These are phyloP conservation scores for Magnolia sinica DNA, from an alignment of 164 flowering plant species.

Conservation along the genomic window DNA sequence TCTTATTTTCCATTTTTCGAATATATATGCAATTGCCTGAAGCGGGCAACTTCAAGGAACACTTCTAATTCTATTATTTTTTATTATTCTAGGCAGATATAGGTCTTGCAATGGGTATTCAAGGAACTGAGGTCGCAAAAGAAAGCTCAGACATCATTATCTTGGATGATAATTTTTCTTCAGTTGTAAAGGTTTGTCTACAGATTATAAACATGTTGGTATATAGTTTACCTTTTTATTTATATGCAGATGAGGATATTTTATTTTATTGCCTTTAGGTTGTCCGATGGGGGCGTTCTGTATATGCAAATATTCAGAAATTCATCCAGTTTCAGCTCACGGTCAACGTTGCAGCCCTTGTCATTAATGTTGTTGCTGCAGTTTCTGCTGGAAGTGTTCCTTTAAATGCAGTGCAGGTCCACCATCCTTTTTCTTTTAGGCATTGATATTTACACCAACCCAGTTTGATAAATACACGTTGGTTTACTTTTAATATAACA, in stretches of 20 bases:
- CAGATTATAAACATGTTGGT: not conserved
- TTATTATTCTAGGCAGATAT: slow-evolving; percentile 70
- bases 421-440: not conserved
- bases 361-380: slow-evolving; percentile 88
- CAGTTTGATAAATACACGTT: not conserved
- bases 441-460: too few species aligned
- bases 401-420: slow-evolving; percentile 89
- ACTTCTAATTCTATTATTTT: not conserved
- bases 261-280: slow-evolving; percentile 43
- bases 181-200: slow-evolving; percentile 82
- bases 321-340: slow-evolving; percentile 97
- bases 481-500: too few species aligned
- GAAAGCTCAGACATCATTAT: slow-evolving; percentile 96
- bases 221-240: not conserved
- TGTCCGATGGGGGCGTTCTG: slow-evolving; percentile 97
- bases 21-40: not conserved
- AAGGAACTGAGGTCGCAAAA: slow-evolving; percentile 97
- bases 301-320: slow-evolving; percentile 94
- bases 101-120: slow-evolving; percentile 97
- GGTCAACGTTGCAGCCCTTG: slow-evolving; percentile 89
- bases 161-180: slow-evolving; percentile 88
- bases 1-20: not conserved
- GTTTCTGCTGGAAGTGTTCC: slow-evolving; percentile 85
- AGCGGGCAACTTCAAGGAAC: not conserved
- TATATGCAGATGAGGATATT: not conserved